Base-by-base conservation (phyloP, 2,329 filamentous ascomycete species). In the Trichothecium sympodiale region DNA sequence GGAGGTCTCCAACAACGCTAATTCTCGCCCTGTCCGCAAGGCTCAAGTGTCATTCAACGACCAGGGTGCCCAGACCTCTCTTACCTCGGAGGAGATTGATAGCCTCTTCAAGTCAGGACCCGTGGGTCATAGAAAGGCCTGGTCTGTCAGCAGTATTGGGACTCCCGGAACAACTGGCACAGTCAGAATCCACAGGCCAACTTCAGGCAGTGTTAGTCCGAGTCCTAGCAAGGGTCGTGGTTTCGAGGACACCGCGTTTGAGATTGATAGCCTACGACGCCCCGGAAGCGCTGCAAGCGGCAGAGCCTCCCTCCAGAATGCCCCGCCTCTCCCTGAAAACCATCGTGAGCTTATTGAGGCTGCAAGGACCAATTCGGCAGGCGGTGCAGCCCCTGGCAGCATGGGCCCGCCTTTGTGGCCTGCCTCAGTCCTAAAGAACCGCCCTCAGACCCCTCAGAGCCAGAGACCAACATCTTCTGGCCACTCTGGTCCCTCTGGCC, bases 341-440 rank as follows among this genome's bases (percentile, higher is more conserved):
- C 87, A 94, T 55, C 83, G 77, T 46, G 76, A 91, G 58, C 79
- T 73, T 39, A 94, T 95, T 46, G 80, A 89, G 48, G 84, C 85
- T 33, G 85, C 83, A 28, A 79, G 77, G 42, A 67, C 70, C 18
- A 61, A 64, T 16, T 76, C 74, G 5, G 60, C 68, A 41, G 49
- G 69, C 51, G 53, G 65, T 47, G 12, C 17, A 10, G 52, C 51
- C 28, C 62, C 56, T 45, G 61, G 59, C 27, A 56, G 48, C 37
- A 95, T 95, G 88, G 86, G 82, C 3, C 89, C 89, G 33, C 89
- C 89, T n/a, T 56, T 76, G 29, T 70, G 83, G 48, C 85, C 88
- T 23, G 85, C 87, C 33, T 94, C 86, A 40, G 83, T 81, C 3
- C 60, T 64, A 54, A 69, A 57, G 46, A 49, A 59, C 33, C 66